Evolutionary conservation across 2,329 filamentous ascomycete genomes (phyloP).

Genomic region (Colletotrichum chlorophyti): DNA sequence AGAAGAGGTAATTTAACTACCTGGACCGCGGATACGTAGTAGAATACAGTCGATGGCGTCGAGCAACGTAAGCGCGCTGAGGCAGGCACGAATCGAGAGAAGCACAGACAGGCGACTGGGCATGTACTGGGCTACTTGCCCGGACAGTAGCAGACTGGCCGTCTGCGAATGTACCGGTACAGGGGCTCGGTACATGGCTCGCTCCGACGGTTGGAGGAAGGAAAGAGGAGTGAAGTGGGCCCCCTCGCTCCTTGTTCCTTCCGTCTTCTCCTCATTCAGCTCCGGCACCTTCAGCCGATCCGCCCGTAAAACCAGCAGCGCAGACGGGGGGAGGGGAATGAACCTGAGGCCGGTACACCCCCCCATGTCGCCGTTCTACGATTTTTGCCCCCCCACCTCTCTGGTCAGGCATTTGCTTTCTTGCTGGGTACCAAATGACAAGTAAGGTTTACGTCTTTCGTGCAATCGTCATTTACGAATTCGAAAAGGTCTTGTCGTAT

Average conservation of each 20-base stretch:
- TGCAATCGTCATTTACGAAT: too few relatives aligned
- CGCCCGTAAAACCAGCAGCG: conserved; percentile 22
- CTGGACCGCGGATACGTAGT: not conserved
- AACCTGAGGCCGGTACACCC: conserved; percentile 9
- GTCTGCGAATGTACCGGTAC: too few relatives aligned
- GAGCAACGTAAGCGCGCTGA: conserved; percentile 18
- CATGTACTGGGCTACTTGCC: not conserved
- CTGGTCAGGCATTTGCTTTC: too few relatives aligned
- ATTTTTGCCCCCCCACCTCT: too few relatives aligned
- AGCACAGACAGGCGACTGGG: not conserved
- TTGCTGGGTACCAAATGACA: too few relatives aligned
- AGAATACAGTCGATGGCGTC: not conserved
- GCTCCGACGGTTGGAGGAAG: conserved; percentile 5
- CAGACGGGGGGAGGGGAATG: too few relatives aligned
- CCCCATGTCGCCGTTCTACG: too few relatives aligned
- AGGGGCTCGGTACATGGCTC: too few relatives aligned
- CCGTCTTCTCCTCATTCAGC: conserved; percentile 22
- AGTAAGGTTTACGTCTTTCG: too few relatives aligned
- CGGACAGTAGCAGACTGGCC: too few relatives aligned
- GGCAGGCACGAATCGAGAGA: not conserved
- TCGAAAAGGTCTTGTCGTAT: too few relatives aligned
- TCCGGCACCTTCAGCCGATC: conserved; percentile 31
- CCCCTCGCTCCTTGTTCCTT: conserved; percentile 13
- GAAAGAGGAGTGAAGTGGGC: conserved; percentile 9
- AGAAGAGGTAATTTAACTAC: too few relatives aligned